Conservation (phyloP, 148 eudicot species). For the Amaranthus palmeri region DNA sequence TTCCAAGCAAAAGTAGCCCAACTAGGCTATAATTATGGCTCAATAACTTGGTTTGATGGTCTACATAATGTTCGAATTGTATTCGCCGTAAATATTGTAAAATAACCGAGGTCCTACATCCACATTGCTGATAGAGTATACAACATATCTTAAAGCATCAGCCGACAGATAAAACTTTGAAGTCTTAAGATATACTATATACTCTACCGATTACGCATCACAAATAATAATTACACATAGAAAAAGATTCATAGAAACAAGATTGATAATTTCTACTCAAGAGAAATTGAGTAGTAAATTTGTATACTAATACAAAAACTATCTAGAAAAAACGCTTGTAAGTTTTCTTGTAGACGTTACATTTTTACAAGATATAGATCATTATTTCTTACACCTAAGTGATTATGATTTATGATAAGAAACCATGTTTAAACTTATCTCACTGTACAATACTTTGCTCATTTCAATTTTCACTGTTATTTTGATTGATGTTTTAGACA, state of each 20-base stretch:
- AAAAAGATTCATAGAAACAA: not conserved
- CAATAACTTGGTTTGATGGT: conserved; percentile 53
- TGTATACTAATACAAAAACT: not conserved
- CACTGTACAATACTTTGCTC: no score
- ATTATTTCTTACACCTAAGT: no score
- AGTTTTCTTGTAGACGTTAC: no score
- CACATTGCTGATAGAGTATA: not conserved
- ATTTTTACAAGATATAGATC: no score
- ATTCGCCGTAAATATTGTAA: conserved; percentile 53
- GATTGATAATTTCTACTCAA: not conserved
- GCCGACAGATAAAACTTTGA: no score
- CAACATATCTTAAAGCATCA: not conserved
- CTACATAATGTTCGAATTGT: conserved; percentile 38
- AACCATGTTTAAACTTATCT: no score
- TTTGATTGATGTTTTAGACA: no score
- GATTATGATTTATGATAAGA: no score
- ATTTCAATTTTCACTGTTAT: no score
- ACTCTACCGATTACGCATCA: not conserved
- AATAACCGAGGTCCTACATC: conserved; percentile 4
- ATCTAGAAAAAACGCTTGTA: no score
- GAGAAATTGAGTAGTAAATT: not conserved
- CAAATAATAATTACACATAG: not conserved
- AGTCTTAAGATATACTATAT: no score
- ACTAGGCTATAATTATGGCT: conserved; percentile 57
- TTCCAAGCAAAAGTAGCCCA: conserved; percentile 39